These are phyloP conservation scores for Elaphomyces granulatus DNA, from an alignment of 495 filamentous ascomycete genomes.

Conservation along the genomic window DNA sequence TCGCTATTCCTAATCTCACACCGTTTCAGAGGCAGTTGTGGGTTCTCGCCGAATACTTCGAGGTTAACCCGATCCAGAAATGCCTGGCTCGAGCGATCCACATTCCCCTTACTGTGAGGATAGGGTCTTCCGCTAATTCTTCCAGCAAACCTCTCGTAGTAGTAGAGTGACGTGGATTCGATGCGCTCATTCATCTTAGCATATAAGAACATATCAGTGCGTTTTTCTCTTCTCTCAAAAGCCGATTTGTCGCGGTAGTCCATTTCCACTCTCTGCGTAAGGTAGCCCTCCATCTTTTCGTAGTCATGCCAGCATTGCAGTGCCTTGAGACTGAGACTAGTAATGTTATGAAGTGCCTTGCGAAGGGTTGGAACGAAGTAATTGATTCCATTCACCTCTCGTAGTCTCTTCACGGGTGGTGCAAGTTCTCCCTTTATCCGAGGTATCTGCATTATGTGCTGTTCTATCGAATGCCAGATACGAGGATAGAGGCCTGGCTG, in stretches of 20 bases:
- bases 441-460: constrained; percentile 14
- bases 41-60: constrained; percentile 7
- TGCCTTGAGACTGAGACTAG: constrained; percentile 15
- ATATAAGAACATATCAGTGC: background rate
- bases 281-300: constrained; percentile 6
- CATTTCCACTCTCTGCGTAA: constrained; percentile 6
- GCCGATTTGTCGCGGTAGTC: constrained; percentile 6
- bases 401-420: constrained; percentile 7
- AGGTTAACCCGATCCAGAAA: constrained; percentile 8
- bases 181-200: background rate
- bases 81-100: constrained; percentile 3
- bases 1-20: constrained; percentile 1
- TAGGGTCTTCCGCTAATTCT: constrained; percentile 9
- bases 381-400: constrained; percentile 12
- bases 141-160: constrained; percentile 12
- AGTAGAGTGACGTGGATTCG: constrained; percentile 7
- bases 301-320: constrained; percentile 19
- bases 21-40: constrained; percentile 3
- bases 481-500: constrained; percentile 16
- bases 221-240: constrained; percentile 5
- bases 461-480: constrained; percentile 20
- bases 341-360: constrained; percentile 15
- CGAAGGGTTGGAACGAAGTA: constrained; percentile 15
- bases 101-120: constrained; percentile 16
- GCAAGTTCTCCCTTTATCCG: constrained; percentile 1